Base-by-base conservation (phyloP, 2,329 filamentous ascomycete genomes). In the Aspergillus thermomutatus region DNA sequence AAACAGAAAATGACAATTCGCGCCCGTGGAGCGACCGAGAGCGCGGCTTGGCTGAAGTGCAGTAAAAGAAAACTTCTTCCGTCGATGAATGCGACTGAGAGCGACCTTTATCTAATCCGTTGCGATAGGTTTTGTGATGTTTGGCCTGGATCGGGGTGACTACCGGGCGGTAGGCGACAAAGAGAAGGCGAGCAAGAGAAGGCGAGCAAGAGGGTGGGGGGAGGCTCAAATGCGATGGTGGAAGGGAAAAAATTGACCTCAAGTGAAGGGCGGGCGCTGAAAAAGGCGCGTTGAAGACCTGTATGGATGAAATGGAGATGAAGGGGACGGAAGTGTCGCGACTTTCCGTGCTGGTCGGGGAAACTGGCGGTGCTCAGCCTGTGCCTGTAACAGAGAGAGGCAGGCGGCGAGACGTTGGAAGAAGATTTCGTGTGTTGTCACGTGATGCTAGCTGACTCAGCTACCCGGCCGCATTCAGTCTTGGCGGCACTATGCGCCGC, bases 241-340 rank as follows among this genome's bases (percentile, higher is more conserved):
- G 57, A 52, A 45, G 49, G 43, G 60, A 59, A 48, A 52, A 62
- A 58, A 58, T 55, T 60, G 59, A 53, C 62, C 61, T 54, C 58
- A 61, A 60, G 55, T 53, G 56, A 61, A 54, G 62, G 60, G 57
- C 59, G 60, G 62, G 67, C 63, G 72, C 65, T 62, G 65, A 51
- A 63, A 60, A 64, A 58, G 64, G 68, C 67, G 71, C 68, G 72
- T 70, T 65, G 63, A 58, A 64, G 65, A 52, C 49, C 60, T 64
- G 62, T 67, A 64, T 68, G 60, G 70, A 72, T 70, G 69, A 69
- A 69, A 72, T 69, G 69, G 67, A 64, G 72, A 72, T 72, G 69
- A 70, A 69, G 68, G 69, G 67, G 67, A 69, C 68, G 66, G 67
- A 66, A 65, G 65, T 63, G 71, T 72, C 71, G 72, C 72, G 71